Conservation (phyloP, 179 eudicot species). For the Vitellaria paradoxa region DNA sequence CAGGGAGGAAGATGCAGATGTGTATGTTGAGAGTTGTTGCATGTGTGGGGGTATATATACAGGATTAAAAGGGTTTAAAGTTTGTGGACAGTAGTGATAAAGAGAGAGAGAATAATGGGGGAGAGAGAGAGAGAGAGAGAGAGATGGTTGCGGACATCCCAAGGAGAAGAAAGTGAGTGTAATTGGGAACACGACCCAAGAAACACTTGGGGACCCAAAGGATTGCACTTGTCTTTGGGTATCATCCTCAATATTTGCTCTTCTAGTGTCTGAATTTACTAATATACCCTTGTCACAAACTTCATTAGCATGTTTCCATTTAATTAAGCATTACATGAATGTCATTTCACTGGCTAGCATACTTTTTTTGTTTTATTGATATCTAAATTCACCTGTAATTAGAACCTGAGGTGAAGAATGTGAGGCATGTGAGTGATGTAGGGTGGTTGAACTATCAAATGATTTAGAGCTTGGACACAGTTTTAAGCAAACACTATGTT, state of each 20-base stretch:
- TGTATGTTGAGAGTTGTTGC: slow-evolving; percentile 37
- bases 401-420: slow-evolving; percentile 9
- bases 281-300: neutral
- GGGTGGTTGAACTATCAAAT: slow-evolving; percentile 23
- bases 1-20: slow-evolving; percentile 4
- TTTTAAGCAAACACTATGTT: slow-evolving; percentile 4
- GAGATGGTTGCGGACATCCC: slow-evolving; percentile 39
- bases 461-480: neutral
- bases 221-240: slow-evolving; percentile 29
- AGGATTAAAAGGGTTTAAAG: slow-evolving; percentile 21
- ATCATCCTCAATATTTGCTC: neutral
- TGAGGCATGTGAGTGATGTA: slow-evolving; percentile 25
- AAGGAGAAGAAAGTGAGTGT: slow-evolving; percentile 31
- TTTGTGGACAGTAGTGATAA: slow-evolving; percentile 9
- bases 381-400: too few species aligned
- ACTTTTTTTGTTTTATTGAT: neutral
- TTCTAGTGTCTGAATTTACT: neutral
- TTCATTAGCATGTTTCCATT: too few species aligned
- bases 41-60: slow-evolving; percentile 60
- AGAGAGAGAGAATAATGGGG: neutral
- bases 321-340: neutral
- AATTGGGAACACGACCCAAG: slow-evolving; percentile 30
- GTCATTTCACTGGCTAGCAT: neutral
- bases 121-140: slow-evolving; percentile 15
- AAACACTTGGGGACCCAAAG: slow-evolving; percentile 24